Percentiles rank a stretch among this genome's conserved stretches.
Conservation (phyloP, 257 asterid genomes). For the Rhazya stricta region DNA sequence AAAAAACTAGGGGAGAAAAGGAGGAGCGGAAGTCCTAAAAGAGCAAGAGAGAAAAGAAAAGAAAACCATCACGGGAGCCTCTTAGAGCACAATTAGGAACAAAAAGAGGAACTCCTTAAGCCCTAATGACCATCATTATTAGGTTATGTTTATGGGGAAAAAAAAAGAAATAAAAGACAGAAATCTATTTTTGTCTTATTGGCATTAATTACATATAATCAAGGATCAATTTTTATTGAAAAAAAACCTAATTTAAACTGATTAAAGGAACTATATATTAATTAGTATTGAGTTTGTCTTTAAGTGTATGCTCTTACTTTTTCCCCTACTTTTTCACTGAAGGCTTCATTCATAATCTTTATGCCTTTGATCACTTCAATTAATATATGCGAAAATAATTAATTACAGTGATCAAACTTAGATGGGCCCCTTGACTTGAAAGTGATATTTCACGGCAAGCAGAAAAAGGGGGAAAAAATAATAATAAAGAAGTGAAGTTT, state of each 20-base stretch:
- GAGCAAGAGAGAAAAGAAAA: neutral
- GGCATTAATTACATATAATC: neutral
- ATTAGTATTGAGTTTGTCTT: neutral
- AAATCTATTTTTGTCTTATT: neutral
- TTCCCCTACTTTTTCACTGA: neutral
- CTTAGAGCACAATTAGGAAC: slow-evolving; percentile 13
- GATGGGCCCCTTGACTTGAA: neutral
- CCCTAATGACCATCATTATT: neutral
- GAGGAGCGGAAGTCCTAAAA: neutral
- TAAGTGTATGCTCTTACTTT: neutral
- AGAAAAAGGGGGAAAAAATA: neutral
- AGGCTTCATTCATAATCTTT: neutral
- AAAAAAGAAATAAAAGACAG: too few relatives aligned
- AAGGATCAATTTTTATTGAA: neutral
- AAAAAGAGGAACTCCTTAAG: neutral
- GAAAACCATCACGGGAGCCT: slow-evolving; percentile 27
- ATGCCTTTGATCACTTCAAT: neutral
- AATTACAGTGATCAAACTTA: neutral
- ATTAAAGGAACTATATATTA: neutral
- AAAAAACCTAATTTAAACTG: neutral
- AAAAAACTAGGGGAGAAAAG: neutral
- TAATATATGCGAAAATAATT: neutral
- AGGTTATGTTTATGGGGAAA: too few relatives aligned
- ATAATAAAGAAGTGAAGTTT: neutral
- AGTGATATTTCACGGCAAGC: neutral